Evolutionary conservation across 2,329 filamentous ascomycete genomes (phyloP).

Genomic region (Capronia coronata): DNA sequence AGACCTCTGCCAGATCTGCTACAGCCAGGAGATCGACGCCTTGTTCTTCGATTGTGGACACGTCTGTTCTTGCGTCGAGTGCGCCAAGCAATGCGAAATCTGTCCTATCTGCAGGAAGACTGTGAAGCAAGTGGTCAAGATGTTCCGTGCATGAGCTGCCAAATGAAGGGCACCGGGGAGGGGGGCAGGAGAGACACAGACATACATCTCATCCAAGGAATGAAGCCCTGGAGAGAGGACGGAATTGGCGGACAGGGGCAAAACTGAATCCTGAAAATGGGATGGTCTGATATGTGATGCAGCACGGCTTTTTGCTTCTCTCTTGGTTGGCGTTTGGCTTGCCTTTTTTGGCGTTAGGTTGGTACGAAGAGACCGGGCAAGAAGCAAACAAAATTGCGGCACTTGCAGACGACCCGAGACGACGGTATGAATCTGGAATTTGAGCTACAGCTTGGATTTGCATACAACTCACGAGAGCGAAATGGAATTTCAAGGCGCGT

Average conservation of each 20-base stretch:
- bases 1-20: conserved; percentile 56
- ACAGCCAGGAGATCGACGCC: conserved; percentile 53
- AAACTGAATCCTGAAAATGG: no score
- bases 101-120: conserved; percentile 57
- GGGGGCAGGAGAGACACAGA: no score
- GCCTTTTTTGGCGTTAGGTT: no score
- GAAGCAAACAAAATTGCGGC: neutral
- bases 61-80: conserved; percentile 55
- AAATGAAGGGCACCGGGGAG: no score
- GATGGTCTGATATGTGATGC: no score
- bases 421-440: conserved; percentile 1
- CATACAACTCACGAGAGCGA: no score
- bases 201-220: no score
- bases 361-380: no score
- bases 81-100: conserved; percentile 52
- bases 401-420: neutral
- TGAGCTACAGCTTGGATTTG: neutral
- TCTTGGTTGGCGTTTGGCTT: no score
- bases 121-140: conserved; percentile 52
- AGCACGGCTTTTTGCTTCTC: no score
- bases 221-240: neutral
- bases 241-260: neutral
- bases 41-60: conserved; percentile 60
- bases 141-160: conserved; percentile 42
- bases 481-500: no score